phyloP scores from a whole-genome alignment of 805 yeast genomes.

The Candida maris region DNA sequence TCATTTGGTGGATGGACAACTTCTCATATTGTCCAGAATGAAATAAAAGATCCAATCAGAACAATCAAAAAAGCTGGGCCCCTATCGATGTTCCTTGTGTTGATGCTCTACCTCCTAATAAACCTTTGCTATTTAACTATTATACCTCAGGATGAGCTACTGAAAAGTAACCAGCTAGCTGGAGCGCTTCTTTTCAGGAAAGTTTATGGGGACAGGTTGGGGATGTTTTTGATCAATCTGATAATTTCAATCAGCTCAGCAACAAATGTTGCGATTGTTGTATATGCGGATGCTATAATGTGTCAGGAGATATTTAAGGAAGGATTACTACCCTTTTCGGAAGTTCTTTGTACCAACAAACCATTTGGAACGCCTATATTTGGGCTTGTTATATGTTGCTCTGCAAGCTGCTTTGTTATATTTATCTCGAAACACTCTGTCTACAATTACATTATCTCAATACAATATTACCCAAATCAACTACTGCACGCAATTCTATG shows the following conservation, averaged over 20 bases:
- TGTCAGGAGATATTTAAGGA: conserved; percentile 48
- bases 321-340: conserved; percentile 43
- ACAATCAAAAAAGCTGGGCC: conserved; percentile 47
- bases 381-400: conserved; percentile 24
- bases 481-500: conserved; percentile 32
- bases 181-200: conserved; percentile 44
- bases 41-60: conserved; percentile 42
- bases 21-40: conserved; percentile 46
- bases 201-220: conserved; percentile 40
- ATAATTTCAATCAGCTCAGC: conserved; percentile 47
- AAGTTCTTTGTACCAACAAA: conserved; percentile 42
- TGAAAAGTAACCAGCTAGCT: conserved; percentile 38
- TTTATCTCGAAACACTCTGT: conserved; percentile 18
- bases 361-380: conserved; percentile 45
- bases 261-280: conserved; percentile 46
- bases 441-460: conserved; percentile 40
- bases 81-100: conserved; percentile 35
- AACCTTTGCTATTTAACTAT: conserved; percentile 44
- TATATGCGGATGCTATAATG: conserved; percentile 43
- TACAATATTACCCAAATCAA: conserved; percentile 47
- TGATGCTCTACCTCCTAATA: conserved; percentile 37
- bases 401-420: conserved; percentile 19
- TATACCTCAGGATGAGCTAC: conserved; percentile 40
- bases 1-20: conserved; percentile 49
- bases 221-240: conserved; percentile 39